Base-by-base conservation (phyloP, 768 basidiomycete species). In the Tylopilus balloui region DNA sequence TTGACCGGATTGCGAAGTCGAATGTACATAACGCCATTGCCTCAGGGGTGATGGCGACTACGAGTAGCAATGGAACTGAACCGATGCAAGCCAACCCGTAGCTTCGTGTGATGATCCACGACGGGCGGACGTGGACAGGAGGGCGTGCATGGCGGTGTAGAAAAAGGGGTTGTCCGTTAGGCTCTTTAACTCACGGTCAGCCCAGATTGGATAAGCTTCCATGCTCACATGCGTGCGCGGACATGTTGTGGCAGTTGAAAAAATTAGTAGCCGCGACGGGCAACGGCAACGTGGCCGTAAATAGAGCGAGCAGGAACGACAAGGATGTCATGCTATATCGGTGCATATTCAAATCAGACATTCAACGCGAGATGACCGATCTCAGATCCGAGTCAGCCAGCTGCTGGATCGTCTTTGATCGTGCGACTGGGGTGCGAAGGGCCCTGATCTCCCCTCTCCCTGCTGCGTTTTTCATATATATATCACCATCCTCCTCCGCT, bases 351-450 rank as follows among this genome's bases (percentile, higher is more conserved):
- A 70, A 77, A 75, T 65, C 64, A 60, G 54, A 60, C 60, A 38
- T 56, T 62, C 69, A 72, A 69, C 60, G 62, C 70, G 58, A 73
- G 75, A 78, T 76, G 25, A 45, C 56, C 56, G 61, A 75, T 75
- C 72, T 73, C 64, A 62, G 61, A 62, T 62, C 59, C 53, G n/a
- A n/a, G 51, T 58, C 54, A 55, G 52, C 54, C 55, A 25, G 55
- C 57, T 66, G 64, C 72, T 58, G 78, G 79, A 80, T 79, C 78
- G 78, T 76, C 78, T 78, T 61, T 79, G 78, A 80, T 78, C 78
- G 76, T 77, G 78, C 73, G 76, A 79, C 65, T 63, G 73, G 73
- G 73, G 65, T 59, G 63, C 62, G 64, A 62, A 62, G 62, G 59
- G 58, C 71, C 70, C 67, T 73, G 70, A 70, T 73, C 69, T 69